Base-by-base conservation (phyloP, 495 filamentous ascomycete genomes). In the Talaromyces thailandensis region DNA sequence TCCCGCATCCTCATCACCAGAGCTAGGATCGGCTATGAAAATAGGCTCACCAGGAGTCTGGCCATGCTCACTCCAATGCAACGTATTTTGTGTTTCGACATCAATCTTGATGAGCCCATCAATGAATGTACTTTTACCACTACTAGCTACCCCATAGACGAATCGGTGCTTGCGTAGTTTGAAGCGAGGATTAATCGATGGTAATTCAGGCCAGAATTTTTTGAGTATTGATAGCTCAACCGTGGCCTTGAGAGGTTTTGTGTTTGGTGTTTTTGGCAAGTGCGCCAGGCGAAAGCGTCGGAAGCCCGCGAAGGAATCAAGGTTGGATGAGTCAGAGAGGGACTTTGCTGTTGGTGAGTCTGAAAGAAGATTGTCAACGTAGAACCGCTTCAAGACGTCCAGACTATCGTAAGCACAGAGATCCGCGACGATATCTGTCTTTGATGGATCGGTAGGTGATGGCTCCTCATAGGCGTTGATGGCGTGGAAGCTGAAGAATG, bases 11-110 rank as follows among this genome's bases (percentile, higher is more conserved):
- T 89, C 86, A 26, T 58, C 35, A 9, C 58, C 24, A 16, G 16
- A 31, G 23, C 29, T 35, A 1, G 28, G 55, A 57, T 35, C 55
- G 2, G 51, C 3, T 9, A 48, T 76, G 63, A 93, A 92, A 52
- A 93, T 86, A 0, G 88, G 78, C 66, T 93, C 90, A 3, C 89
- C 86, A 0, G 90, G 87, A 0, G 82, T 88, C 56, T 92, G 88
- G 0, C 81, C 87, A 55, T 81, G 76, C 11, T 69, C 73, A 2
- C 75, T 71, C 90, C 86, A 91, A n/a, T 73, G 70, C 2, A 70
- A 48, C 1, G 73, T 65, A 51, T 76, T 73, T 28, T 79, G 70
- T 0, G 82, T 87, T 12, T 74, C 69, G 5, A 77, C 77, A 69
- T 93, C 88, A 37, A 85, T 82, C 66, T 93, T 93, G 58, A 82